A percentile compares a stretch with the other conserved stretches of the same genome.
phyloP scores from a whole-genome alignment of 495 filamentous ascomycete genomes.

The Annulohypoxylon stygium region DNA sequence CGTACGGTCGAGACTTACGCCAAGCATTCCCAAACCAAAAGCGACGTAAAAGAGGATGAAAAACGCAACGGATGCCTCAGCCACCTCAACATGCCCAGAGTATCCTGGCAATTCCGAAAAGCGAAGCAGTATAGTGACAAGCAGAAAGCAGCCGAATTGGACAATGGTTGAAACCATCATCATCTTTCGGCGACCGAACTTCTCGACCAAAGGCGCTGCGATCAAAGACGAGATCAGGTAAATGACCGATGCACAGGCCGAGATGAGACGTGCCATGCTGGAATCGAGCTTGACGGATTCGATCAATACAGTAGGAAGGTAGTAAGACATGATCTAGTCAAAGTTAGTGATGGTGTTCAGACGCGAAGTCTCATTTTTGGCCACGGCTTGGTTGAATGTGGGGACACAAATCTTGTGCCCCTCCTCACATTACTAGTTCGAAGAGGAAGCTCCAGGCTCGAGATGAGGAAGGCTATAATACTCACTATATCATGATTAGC shows the following conservation, averaged over 20 bases:
- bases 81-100: conserved; percentile 48
- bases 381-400: not conserved
- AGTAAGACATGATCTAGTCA: conserved; percentile 54
- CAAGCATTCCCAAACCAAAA: conserved; percentile 69
- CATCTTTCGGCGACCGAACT: conserved; percentile 68
- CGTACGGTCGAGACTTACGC: conserved; percentile 34
- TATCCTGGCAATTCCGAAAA: conserved; percentile 56
- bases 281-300: conserved; percentile 56
- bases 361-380: not conserved
- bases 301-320: conserved; percentile 60
- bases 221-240: conserved; percentile 60
- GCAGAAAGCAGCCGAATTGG: conserved; percentile 67
- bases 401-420: not conserved
- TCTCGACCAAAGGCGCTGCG: conserved; percentile 65
- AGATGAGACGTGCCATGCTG: conserved; percentile 51
- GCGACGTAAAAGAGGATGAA: conserved; percentile 65
- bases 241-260: conserved; percentile 51
- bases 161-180: conserved; percentile 70
- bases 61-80: conserved; percentile 63
- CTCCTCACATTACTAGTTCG: not conserved
- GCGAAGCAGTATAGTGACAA: conserved; percentile 68
- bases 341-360: conserved; percentile 38
- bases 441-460: not conserved
- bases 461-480: not conserved
- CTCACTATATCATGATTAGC: conserved; percentile 53